Conservation (phyloP, 179 eudicot species). For the Sideroxylon spinosum region DNA sequence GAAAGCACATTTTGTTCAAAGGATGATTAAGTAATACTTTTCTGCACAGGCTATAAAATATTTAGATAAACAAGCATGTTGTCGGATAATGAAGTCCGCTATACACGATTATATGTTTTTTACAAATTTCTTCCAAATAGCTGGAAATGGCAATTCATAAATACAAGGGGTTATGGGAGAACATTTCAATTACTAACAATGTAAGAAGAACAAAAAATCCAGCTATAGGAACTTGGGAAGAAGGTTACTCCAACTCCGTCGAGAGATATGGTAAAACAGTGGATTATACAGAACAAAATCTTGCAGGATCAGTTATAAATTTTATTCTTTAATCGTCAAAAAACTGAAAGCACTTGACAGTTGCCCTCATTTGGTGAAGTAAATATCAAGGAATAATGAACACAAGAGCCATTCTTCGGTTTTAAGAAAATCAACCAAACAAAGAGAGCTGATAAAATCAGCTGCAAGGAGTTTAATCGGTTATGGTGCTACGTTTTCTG, state of each 20-base stretch:
- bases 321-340: background rate
- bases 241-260: background rate
- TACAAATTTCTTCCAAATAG: background rate
- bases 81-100: background rate
- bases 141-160: background rate
- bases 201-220: background rate
- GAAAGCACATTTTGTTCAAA: too few relatives aligned
- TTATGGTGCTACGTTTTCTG: background rate
- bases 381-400: slow-evolving; percentile 6
- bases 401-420: background rate
- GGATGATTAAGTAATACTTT: background rate
- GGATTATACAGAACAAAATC: background rate
- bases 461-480: slow-evolving; percentile 6
- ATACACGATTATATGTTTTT: background rate
- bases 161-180: background rate
- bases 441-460: slow-evolving; percentile 6
- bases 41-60: background rate
- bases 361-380: slow-evolving; percentile 8
- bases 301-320: background rate
- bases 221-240: background rate
- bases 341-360: slow-evolving; percentile 14
- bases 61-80: background rate
- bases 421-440: background rate
- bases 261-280: background rate
- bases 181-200: background rate